phyloP scores from a whole-genome alignment of 1,139 yeast genomes.

The Pichia sp. region DNA sequence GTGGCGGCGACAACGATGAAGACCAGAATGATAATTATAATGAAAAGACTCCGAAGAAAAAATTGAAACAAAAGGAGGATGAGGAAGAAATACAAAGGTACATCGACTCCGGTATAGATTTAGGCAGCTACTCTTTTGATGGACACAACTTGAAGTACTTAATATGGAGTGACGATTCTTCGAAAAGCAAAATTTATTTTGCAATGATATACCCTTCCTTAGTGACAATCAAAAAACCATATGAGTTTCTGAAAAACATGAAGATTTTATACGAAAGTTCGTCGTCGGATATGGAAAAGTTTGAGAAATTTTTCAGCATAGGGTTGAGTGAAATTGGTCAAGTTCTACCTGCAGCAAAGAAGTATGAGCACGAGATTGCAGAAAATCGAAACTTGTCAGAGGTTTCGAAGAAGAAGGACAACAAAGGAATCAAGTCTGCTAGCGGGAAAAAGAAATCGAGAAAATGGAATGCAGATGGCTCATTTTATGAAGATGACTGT shows the following conservation, averaged over 20 bases:
- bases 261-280: constrained; percentile 27
- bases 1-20: constrained; percentile 10
- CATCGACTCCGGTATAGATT: constrained; percentile 14
- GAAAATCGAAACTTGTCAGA: constrained; percentile 2
- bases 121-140: constrained; percentile 34
- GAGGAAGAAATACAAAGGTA: constrained; percentile 10
- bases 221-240: constrained; percentile 33
- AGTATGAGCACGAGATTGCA: constrained; percentile 9
- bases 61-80: background rate
- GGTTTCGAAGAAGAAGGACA: constrained; percentile 12
- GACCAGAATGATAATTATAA: constrained; percentile 7
- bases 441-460: constrained; percentile 36
- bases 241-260: constrained; percentile 33
- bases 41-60: constrained; percentile 13
- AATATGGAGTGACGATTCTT: constrained; percentile 24
- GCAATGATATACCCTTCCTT: constrained; percentile 34
- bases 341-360: constrained; percentile 9
- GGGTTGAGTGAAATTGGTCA: constrained; percentile 22
- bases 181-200: constrained; percentile 26
- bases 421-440: constrained; percentile 3
- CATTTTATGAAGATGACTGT: constrained; percentile 36
- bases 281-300: constrained; percentile 22
- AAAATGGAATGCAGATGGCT: constrained; percentile 50
- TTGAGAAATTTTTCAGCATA: constrained; percentile 28
- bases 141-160: constrained; percentile 35